Evolutionary conservation across 331 rosid genomes (phyloP).

Genomic region (Quercus phellos): DNA sequence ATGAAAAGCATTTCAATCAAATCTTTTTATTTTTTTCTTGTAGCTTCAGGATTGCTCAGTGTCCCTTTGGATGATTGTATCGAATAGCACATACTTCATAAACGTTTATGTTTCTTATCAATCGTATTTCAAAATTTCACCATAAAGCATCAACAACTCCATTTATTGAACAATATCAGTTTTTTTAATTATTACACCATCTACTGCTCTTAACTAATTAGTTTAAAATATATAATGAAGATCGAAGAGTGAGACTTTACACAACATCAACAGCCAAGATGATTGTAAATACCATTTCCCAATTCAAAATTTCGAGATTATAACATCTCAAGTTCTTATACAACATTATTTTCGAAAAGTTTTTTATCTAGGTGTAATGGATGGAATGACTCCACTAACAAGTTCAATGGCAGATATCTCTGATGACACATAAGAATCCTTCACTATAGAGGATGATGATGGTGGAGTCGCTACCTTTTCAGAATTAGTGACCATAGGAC

Average conservation of each 20-base stretch:
- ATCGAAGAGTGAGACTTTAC: not conserved
- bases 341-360: not conserved
- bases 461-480: constrained; percentile 38
- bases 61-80: no score
- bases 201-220: not conserved
- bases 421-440: constrained; percentile 45
- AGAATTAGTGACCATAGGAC: constrained; percentile 22
- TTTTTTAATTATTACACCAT: no score
- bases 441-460: constrained; percentile 49
- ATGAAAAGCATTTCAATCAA: no score
- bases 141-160: no score
- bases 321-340: not conserved
- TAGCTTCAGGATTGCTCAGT: no score
- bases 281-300: not conserved
- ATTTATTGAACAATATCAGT: no score
- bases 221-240: no score
- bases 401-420: constrained; percentile 85
- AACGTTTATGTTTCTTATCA: no score
- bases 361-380: constrained; percentile 73
- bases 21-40: no score
- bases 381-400: constrained; percentile 71
- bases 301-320: not conserved
- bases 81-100: no score
- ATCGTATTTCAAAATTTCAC: no score
- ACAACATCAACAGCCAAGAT: not conserved